These are phyloP conservation scores for Metschnikowia cubensis DNA, from an alignment of 805 yeast genomes.

Conservation along the genomic window DNA sequence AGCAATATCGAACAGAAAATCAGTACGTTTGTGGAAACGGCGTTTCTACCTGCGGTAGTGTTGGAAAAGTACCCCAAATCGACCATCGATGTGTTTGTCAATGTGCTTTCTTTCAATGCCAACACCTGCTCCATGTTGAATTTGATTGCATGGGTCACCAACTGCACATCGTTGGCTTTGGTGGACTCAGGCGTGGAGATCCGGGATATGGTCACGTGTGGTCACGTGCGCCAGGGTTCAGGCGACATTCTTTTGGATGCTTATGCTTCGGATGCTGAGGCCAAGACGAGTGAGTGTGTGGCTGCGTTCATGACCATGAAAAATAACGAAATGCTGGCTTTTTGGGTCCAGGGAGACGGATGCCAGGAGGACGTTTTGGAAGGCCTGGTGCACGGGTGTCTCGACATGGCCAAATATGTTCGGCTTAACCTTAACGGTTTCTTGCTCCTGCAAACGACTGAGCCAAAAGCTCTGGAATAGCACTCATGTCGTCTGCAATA, in stretches of 20 bases:
- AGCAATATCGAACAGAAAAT: conserved; percentile 44
- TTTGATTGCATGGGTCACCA: conserved; percentile 50
- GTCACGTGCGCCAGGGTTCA: conserved; percentile 34
- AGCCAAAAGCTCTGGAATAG: background rate
- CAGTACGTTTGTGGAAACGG: conserved; percentile 49
- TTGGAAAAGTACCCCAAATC: conserved; percentile 84
- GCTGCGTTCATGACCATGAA: conserved; percentile 53
- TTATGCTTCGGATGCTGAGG: conserved; percentile 5
- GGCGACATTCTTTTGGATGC: conserved; percentile 8
- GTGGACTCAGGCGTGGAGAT: conserved; percentile 83
- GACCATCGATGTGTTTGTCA: conserved; percentile 72
- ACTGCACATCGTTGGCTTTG: conserved; percentile 66
- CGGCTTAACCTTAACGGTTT: conserved; percentile 45
- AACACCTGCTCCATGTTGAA: conserved; percentile 30
- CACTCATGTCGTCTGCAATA: background rate
- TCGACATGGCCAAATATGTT: conserved; percentile 38
- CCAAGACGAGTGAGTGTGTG: conserved; percentile 20
- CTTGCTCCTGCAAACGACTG: conserved; percentile 21
- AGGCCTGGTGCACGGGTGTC: conserved; percentile 42
- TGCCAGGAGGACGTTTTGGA: conserved; percentile 22
- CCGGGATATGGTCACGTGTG: conserved; percentile 69
- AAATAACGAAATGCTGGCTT: conserved; percentile 54
- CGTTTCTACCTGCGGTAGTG: conserved; percentile 50
- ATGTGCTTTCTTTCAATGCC: conserved; percentile 49
- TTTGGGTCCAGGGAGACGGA: conserved; percentile 44